These are phyloP conservation scores for Bondarzewia mesenterica DNA, from an alignment of 1,284 basidiomycete genomes.

Conservation along the genomic window DNA sequence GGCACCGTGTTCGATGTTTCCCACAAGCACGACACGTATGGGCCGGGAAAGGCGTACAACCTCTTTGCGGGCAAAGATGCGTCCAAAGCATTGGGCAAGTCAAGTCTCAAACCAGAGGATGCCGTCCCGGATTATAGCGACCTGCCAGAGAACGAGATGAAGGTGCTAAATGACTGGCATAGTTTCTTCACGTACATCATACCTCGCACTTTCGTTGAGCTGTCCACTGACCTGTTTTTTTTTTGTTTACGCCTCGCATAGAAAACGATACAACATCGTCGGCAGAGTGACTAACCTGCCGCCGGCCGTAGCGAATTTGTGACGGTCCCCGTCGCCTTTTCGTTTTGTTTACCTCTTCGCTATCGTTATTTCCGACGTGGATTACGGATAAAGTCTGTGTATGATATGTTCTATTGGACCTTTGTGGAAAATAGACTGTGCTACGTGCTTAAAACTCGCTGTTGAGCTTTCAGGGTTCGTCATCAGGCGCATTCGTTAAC, in stretches of 20 bases:
- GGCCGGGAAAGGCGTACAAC: slow-evolving; percentile 61
- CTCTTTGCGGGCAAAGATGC: slow-evolving; percentile 89
- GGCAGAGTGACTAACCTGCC: slow-evolving; percentile 52
- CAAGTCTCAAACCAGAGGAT: slow-evolving; percentile 82
- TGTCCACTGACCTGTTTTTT: not conserved
- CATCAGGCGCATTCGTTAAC: no score
- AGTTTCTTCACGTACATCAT: slow-evolving; percentile 60
- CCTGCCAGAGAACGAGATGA: slow-evolving; percentile 68
- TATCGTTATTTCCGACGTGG: no score
- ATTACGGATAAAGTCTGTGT: slow-evolving; percentile 1
- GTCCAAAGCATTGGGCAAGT: slow-evolving; percentile 76
- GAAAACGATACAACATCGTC: slow-evolving; percentile 80
- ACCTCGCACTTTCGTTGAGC: not conserved
- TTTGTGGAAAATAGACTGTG: no score
- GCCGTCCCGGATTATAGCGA: slow-evolving; percentile 84
- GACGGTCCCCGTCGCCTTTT: not conserved
- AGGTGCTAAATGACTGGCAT: slow-evolving; percentile 90
- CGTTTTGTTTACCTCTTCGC: not conserved
- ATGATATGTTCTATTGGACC: no score
- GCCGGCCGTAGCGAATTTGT: slow-evolving; percentile 21
- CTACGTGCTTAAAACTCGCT: no score
- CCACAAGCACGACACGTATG: slow-evolving; percentile 76
- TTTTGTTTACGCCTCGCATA: not conserved
- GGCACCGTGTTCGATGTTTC: slow-evolving; percentile 84
- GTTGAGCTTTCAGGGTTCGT: no score